Percentiles rank a stretch among this genome's conserved stretches.
These are phyloP conservation scores for Pythium phragmitis DNA, from an alignment of 352 stramenopile genomes.

Conservation along the genomic window DNA sequence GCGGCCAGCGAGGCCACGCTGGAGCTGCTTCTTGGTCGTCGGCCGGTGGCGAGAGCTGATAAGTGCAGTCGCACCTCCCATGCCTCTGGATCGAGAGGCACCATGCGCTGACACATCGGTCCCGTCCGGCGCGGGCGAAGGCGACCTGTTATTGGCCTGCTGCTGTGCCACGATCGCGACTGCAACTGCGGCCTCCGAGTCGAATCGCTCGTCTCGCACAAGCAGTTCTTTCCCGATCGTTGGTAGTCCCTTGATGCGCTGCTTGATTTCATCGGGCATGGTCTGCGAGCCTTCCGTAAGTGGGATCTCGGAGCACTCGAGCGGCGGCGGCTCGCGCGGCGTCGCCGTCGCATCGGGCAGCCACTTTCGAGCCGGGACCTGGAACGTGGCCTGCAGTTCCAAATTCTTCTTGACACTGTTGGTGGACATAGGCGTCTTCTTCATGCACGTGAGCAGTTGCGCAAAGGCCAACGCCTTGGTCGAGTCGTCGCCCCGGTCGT, in stretches of 20 bases:
- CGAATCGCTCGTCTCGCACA: slow-evolving; percentile 38
- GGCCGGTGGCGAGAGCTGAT: neutral
- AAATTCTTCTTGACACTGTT: slow-evolving; percentile 65
- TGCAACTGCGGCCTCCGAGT: neutral
- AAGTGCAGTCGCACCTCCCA: neutral
- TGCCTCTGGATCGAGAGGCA: neutral
- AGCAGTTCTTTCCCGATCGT: slow-evolving; percentile 52
- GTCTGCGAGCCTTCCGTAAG: slow-evolving; percentile 55
- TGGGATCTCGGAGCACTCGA: slow-evolving; percentile 59
- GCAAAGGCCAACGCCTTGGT: slow-evolving; percentile 30
- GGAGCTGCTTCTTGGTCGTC: slow-evolving; percentile 32
- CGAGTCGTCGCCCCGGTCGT: slow-evolving; percentile 38
- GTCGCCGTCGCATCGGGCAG: slow-evolving; percentile 35
- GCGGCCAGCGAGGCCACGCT: slow-evolving; percentile 32
- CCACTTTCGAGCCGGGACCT: slow-evolving; percentile 62
- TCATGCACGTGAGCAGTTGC: slow-evolving; percentile 57
- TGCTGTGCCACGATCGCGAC: neutral
- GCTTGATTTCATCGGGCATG: slow-evolving; percentile 44
- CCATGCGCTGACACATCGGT: neutral
- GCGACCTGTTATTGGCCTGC: neutral
- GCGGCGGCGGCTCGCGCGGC: slow-evolving; percentile 49
- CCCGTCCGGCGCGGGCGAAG: neutral
- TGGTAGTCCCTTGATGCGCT: slow-evolving; percentile 44
- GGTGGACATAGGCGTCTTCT: slow-evolving; percentile 45
- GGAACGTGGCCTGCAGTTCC: slow-evolving; percentile 63